Base-by-base conservation (phyloP, 352 stramenopile genomes). In the Phytophthora brassicae region DNA sequence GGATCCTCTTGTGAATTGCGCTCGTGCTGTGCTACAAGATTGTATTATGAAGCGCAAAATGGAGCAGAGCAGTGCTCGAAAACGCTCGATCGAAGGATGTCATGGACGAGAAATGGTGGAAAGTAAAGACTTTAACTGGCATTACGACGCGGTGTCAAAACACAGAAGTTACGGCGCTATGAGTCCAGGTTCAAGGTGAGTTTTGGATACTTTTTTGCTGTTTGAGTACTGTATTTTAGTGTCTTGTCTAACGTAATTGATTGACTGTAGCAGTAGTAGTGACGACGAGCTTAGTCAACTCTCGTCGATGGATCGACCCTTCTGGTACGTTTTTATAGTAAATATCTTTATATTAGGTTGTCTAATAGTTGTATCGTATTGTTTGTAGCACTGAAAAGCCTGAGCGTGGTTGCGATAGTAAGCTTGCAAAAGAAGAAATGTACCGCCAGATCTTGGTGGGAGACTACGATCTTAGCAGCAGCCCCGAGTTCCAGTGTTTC, bases 221-320 rank as follows among this genome's bases (percentile, higher is more conserved):
- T 38, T 11, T 31, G 31, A 38, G 22, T 16, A 3, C 22, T 22
- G 9, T 12, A 43, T 23, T 44, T 26, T 11, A 7, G 16, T 24
- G 19, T 17, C 16, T 20, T 24, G 38, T 24, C n/a, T 44, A 24
- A 44, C 38, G 14, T 8, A 13, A 22, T 44, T 41, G 14, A 31
- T 39, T 43, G 36, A 23, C 16, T 65, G 64, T 42, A 84, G 71
- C 22, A 89, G 78, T 44, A 89, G 83, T 68, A 94, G 85, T 24
- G 85, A 94, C 41, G 85, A 94, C 24, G 85, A 94, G 51, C 60
- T 94, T 23, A 86, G 78, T 39, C 78, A 92, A 45, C 52, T 90
- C 14, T 89, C 78, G 12, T 87, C 75, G 16, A 75, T 86, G 63
- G 78, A 92, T 47, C 74, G 70, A 16, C 88, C 81, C 12, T 86